These are phyloP conservation scores for Solanum gandarillasii DNA, from an alignment of 257 asterid species.

Conservation along the genomic window DNA sequence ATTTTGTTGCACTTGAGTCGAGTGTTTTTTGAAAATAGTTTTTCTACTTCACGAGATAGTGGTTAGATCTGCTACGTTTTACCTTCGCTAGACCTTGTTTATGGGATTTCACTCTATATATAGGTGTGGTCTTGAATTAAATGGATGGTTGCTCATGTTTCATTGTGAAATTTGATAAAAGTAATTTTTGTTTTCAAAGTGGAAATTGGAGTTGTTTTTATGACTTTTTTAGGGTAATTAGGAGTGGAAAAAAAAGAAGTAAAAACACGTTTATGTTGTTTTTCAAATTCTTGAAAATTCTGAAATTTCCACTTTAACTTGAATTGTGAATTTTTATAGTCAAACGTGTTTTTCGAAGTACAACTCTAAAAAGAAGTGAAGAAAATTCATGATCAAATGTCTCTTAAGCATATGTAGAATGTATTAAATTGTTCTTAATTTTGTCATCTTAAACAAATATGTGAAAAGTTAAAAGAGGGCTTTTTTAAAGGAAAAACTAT, in stretches of 20 bases:
- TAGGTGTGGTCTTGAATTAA: neutral
- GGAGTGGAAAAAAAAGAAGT: neutral
- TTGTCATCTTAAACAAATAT: neutral
- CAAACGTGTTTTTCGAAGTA: neutral
- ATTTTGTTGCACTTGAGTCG: too few species aligned
- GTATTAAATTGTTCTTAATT: neutral
- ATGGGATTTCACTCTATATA: neutral
- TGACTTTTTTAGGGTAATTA: neutral
- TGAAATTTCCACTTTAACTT: neutral
- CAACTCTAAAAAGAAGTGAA: neutral
- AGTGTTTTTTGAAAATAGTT: rapidly evolving
- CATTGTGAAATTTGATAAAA: neutral
- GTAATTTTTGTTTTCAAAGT: neutral
- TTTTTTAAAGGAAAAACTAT: neutral
- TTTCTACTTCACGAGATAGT: neutral
- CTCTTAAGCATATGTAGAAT: neutral
- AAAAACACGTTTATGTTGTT: neutral
- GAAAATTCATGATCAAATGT: neutral
- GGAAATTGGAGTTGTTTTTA: neutral
- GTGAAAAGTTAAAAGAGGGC: neutral
- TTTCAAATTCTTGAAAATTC: neutral
- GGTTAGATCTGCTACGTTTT: neutral
- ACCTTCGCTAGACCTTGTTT: neutral
- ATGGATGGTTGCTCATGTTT: neutral
- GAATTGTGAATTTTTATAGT: neutral